Conservation (phyloP, 257 asterid genomes). For the Thymus mandschuricus region DNA sequence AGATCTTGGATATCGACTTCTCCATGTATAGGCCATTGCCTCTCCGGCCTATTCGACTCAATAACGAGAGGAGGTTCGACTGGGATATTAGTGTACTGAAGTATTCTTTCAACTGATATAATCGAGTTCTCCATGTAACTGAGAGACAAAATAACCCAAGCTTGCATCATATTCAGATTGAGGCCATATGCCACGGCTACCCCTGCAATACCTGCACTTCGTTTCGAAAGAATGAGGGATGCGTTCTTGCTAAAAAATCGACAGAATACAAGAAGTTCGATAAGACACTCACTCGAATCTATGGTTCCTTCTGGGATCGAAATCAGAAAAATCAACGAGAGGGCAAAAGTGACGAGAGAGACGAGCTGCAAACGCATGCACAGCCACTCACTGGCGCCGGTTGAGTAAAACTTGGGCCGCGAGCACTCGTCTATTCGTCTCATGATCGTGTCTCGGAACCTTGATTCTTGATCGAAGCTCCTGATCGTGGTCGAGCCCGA, state of each 20-base stretch:
- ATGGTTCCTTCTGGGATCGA: slow-evolving; percentile 60
- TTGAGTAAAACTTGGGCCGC: slow-evolving; percentile 68
- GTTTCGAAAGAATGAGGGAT: too few relatives aligned
- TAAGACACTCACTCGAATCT: slow-evolving; percentile 52
- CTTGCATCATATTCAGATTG: slow-evolving; percentile 64
- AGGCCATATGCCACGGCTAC: slow-evolving; percentile 88
- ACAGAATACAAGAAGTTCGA: too few relatives aligned
- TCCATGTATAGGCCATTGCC: slow-evolving; percentile 72
- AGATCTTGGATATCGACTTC: slow-evolving; percentile 70
- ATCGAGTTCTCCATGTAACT: slow-evolving; percentile 77
- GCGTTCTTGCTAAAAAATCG: too few relatives aligned
- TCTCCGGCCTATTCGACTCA: slow-evolving; percentile 60
- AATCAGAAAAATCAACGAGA: slow-evolving; percentile 68
- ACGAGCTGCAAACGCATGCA: slow-evolving; percentile 75
- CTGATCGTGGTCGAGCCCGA: slow-evolving; percentile 85
- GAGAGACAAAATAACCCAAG: slow-evolving; percentile 68
- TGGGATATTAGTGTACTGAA: slow-evolving; percentile 68
- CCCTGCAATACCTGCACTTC: slow-evolving; percentile 51
- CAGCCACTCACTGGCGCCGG: slow-evolving; percentile 90
- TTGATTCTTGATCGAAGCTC: slow-evolving; percentile 68
- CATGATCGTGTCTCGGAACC: slow-evolving; percentile 73
- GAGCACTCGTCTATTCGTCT: slow-evolving; percentile 74
- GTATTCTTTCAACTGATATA: slow-evolving; percentile 85
- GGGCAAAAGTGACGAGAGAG: slow-evolving; percentile 70
- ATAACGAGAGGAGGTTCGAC: slow-evolving; percentile 82